phyloP scores from a whole-genome alignment of 495 filamentous ascomycete species.

The Copromyces sp. region DNA sequence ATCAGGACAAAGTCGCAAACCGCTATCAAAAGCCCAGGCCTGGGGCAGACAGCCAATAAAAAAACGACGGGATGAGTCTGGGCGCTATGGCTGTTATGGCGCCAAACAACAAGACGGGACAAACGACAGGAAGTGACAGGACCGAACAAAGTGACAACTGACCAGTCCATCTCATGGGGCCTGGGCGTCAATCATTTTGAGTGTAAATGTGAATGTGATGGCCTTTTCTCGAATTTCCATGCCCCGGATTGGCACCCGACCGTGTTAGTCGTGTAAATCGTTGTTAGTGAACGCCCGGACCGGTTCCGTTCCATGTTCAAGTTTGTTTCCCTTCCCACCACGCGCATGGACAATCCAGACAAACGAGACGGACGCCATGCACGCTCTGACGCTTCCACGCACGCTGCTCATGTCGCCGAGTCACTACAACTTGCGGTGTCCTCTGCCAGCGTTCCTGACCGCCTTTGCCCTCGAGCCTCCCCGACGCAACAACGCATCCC shows the following conservation, averaged over 20 bases:
- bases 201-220: neutral
- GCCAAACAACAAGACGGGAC: neutral
- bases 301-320: neutral
- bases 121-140: neutral
- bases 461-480: conserved; percentile 6
- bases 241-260: conserved; percentile 13
- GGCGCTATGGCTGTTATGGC: neutral
- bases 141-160: neutral
- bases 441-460: neutral
- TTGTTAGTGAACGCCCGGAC: neutral
- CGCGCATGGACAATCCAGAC: conserved; percentile 14
- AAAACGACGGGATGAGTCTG: neutral
- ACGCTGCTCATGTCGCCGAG: neutral
- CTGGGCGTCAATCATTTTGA: neutral
- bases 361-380: neutral
- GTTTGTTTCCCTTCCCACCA: conserved; percentile 8
- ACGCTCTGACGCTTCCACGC: neutral
- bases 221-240: conserved; percentile 8
- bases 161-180: neutral
- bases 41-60: neutral
- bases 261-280: neutral
- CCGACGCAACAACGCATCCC: conserved; percentile 3
- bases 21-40: neutral
- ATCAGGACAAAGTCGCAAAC: neutral
- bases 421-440: conserved; percentile 20